Base-by-base conservation (phyloP, 1,284 basidiomycete species). In the Coniferiporia weirii region DNA sequence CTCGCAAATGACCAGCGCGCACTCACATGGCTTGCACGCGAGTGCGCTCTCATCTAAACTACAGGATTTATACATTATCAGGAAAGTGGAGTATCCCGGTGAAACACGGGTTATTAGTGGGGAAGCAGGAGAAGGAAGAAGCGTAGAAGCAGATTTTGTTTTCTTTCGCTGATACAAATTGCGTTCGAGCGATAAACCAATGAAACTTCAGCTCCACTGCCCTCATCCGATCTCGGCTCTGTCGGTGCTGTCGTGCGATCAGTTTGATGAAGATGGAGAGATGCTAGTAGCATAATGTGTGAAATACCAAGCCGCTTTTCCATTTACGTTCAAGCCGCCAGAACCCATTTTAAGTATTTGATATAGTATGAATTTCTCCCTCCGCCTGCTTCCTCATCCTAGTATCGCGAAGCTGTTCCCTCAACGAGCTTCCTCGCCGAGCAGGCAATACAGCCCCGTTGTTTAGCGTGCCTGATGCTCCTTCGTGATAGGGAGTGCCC, bases 21-120 rank as follows among this genome's bases (percentile, higher is more conserved):
- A 1, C 66, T 90, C 63, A 76, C 74, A 56, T 98, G 95, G 94
- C 74, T 98, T 63, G 77, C 85, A 73, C 81, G 78, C 65, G 86
- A 93, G 70, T 85, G 81, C 60, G 71, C 76, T n/a, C 40, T 50
- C 15, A 57, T 61, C n/a, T 61, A 49, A 60, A n/a, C 32, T 19
- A 10, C 34, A 12, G 7, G 7, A 4, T 51, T 36, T 15, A 12
- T 32, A 32, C 2, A 51, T 36, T 32, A 13, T n/a, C n/a, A 15
- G 32, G 5, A 34, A n/a, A 52, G 35, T 15, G 44, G 19, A 19
- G 44, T 46, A 46, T 40, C 15, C 7, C 40, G 40, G 19, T 46
- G 17, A 46, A 46, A 46, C 44, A 9, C 17, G 19, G 44, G 38
- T 40, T 40, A 6, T 12, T 3, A 9, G 38, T 40, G 38, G 38